These are phyloP conservation scores for Dispira simplex DNA, from an alignment of 192 early-diverging fungal species.

Conservation along the genomic window DNA sequence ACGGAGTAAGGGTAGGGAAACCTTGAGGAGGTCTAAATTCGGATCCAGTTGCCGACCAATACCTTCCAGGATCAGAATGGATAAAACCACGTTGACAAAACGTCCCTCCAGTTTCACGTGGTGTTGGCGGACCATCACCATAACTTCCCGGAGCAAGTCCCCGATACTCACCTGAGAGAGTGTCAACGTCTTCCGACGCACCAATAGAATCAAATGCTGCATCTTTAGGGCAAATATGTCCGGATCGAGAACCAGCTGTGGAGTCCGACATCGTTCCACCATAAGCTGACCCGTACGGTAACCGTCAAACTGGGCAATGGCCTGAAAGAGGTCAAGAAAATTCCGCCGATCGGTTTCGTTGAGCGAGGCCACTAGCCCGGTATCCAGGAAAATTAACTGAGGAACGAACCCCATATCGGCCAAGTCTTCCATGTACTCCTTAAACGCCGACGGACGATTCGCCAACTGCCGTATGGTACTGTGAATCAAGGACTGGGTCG, in stretches of 20 bases:
- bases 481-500: background rate
- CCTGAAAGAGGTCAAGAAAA: conserved; percentile 83
- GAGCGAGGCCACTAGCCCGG: conserved; percentile 74
- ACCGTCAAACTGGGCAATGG: conserved; percentile 80
- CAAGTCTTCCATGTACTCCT: conserved; percentile 25
- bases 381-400: conserved; percentile 73
- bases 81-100: conserved; percentile 85
- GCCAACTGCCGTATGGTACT: background rate
- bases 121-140: conserved; percentile 77
- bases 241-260: conserved; percentile 48
- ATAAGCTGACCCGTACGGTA: conserved; percentile 65
- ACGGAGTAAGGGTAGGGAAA: conserved; percentile 54
- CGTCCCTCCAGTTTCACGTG: conserved; percentile 90
- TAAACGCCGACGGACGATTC: conserved; percentile 8
- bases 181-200: conserved; percentile 54
- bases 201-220: conserved; percentile 51
- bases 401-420: conserved; percentile 57
- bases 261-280: conserved; percentile 68
- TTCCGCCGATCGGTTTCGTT: conserved; percentile 59
- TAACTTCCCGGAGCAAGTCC: conserved; percentile 64
- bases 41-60: conserved; percentile 86
- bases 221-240: conserved; percentile 75
- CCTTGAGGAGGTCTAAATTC: conserved; percentile 77
- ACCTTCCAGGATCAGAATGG: conserved; percentile 86
- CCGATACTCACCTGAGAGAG: conserved; percentile 68